Evolutionary conservation across 768 basidiomycete genomes (phyloP).

Genomic region (Hericium coralloides): DNA sequence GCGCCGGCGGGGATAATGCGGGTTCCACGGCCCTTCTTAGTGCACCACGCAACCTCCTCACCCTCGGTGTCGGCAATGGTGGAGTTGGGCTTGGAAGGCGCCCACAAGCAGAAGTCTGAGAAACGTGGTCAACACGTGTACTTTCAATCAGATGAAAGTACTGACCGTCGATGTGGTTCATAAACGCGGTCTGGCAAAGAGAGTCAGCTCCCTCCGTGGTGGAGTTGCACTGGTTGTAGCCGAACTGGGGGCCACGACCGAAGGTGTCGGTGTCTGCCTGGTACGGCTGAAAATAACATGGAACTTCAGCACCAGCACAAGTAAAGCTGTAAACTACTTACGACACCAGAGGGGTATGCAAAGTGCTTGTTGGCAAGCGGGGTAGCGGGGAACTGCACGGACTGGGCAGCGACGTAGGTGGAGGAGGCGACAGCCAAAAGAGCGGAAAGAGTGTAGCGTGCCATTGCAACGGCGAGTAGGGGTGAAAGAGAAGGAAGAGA

Average conservation of each 20-base stretch:
- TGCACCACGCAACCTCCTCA: conserved; percentile 70
- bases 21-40: conserved; percentile 60
- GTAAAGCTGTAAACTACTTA: conserved; percentile 2
- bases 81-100: conserved; percentile 38
- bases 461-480: conserved; percentile 17
- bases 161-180: conserved; percentile 47
- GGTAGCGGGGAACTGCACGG: conserved; percentile 13
- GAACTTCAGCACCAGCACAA: not conserved
- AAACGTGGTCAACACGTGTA: not conserved
- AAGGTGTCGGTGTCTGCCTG: conserved; percentile 35
- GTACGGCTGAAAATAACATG: conserved; percentile 32
- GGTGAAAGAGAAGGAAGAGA: conserved; percentile 4
- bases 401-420: conserved; percentile 18
- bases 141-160: not conserved
- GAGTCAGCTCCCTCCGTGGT: conserved; percentile 54
- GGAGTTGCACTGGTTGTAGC: conserved; percentile 62
- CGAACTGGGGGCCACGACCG: conserved; percentile 47
- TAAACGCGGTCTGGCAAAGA: conserved; percentile 60
- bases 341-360: conserved; percentile 17
- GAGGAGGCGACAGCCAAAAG: conserved; percentile 22
- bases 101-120: conserved; percentile 67
- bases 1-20: conserved; percentile 65
- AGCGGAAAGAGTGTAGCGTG: conserved; percentile 27
- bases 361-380: conserved; percentile 22
- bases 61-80: conserved; percentile 60